Evolutionary conservation across 2,329 filamentous ascomycete species (phyloP), one percentile per base, ranked within the genome.

Genomic region (Aspergillus arachidicola): DNA sequence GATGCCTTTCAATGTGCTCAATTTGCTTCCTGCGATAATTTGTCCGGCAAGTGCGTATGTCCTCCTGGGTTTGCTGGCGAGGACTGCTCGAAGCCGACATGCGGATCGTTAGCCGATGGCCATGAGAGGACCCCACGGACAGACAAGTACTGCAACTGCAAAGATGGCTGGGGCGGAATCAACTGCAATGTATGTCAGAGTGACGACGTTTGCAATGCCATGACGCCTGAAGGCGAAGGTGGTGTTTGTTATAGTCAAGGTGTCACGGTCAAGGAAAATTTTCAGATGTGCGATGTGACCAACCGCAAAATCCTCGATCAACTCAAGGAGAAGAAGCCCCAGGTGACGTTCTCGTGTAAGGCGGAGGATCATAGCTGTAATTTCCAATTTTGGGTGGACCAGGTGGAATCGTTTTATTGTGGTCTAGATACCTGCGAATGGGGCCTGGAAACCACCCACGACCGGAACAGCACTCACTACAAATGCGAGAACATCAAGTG

Each of bases 331-430:
- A 87, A 93, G 79, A 91, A 92, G 63, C 94, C 95, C 0, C 91
- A 99, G 78, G 95, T 96, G 28, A 99, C 95, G 0, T 99, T 99
- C 75, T 93, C 90, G 34, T 99, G 95, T 78, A 88, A 94, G 73
- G 87, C 86, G 41, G 87, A 91, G 58, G 84, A 88, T 5, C 83
- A 86, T 23, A 88, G 90, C 23, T 99, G 95, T 74, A 95, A 97
- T 75, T 99, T 99, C 71, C 95, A 99, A 79, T 99, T 99, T 80
- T 99, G 95, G 94, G 93, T 99, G 55, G 94, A 96, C 71, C 87
- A 94, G 69, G 84, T 87, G 66, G 95, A 99, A 80, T 98, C 95
- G 1, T 99, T 99, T 83, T 99, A 96, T 79, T 99, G 96, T 81
- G 89, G 91, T 66, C 83, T 99, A 63, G 88, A 92, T 72, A 90